phyloP scores from a whole-genome alignment of 2,329 filamentous ascomycete species.

The Lithohypha guttulata region DNA sequence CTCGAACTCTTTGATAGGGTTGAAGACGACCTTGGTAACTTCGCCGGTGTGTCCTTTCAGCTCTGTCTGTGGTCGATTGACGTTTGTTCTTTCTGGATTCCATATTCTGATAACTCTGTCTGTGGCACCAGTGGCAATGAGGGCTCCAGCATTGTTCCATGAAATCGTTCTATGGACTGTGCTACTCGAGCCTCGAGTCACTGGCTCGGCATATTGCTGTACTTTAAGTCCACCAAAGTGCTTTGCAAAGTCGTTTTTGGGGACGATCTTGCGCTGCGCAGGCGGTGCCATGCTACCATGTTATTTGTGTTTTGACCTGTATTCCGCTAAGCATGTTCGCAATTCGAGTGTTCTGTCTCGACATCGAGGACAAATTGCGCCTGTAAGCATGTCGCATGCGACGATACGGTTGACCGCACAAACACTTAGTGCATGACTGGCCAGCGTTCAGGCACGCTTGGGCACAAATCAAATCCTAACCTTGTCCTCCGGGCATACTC shows the following conservation, averaged over 20 bases:
- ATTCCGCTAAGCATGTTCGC: too few species aligned
- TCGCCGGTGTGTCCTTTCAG: slow-evolving; percentile 37
- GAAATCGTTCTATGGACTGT: slow-evolving; percentile 65
- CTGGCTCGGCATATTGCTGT: slow-evolving; percentile 57
- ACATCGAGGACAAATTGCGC: too few species aligned
- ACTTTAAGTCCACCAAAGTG: slow-evolving; percentile 60
- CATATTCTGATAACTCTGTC: slow-evolving; percentile 86
- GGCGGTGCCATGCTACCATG: slow-evolving; percentile 5
- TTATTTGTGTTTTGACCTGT: too few species aligned
- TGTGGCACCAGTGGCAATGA: slow-evolving; percentile 79
- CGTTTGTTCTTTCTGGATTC: slow-evolving; percentile 51
- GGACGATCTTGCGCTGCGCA: slow-evolving; percentile 31
- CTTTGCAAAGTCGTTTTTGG: slow-evolving; percentile 58
- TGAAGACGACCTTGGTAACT: slow-evolving; percentile 40
- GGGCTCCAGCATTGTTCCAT: slow-evolving; percentile 76
- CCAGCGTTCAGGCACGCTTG: too few species aligned
- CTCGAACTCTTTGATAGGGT: slow-evolving; percentile 39
- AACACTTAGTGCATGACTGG: too few species aligned
- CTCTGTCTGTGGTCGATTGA: slow-evolving; percentile 37
- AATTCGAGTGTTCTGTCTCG: too few species aligned
- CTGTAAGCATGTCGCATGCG: too few species aligned
- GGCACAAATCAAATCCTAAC: too few species aligned
- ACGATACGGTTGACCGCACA: too few species aligned
- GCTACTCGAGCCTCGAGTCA: slow-evolving; percentile 45
- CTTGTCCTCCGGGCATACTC: too few species aligned